phyloP scores from a whole-genome alignment of 495 filamentous ascomycete species.

The Penicillium cataractarum region DNA sequence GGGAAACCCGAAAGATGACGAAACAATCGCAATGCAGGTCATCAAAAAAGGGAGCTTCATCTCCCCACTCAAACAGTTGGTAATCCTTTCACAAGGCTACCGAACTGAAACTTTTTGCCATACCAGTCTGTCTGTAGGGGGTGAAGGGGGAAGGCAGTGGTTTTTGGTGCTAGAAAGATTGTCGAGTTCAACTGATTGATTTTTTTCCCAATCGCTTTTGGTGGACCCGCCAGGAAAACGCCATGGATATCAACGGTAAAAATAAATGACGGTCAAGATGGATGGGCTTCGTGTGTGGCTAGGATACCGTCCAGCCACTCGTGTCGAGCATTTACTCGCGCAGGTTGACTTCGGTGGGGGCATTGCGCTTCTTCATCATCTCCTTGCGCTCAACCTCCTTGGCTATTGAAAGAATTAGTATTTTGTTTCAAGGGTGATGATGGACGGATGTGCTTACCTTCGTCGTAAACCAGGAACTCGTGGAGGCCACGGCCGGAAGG shows the following conservation, averaged over 20 bases:
- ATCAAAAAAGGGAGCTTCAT: conserved; percentile 6
- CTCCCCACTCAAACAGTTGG: background rate
- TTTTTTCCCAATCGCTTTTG: conserved; percentile 40
- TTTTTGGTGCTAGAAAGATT: conserved; percentile 15
- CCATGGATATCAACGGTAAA: conserved; percentile 51
- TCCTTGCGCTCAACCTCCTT: conserved; percentile 76
- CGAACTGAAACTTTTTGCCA: conserved; percentile 15
- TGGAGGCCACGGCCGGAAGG: conserved; percentile 83
- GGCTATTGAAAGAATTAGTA: conserved; percentile 50
- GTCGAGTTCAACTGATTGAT: conserved; percentile 22
- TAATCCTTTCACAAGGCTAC: background rate
- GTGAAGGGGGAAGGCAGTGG: conserved; percentile 6
- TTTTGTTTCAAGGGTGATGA: background rate
- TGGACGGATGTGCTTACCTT: conserved; percentile 52
- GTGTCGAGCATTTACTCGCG: conserved; percentile 21
- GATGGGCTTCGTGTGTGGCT: conserved; percentile 16
- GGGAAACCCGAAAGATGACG: conserved; percentile 14
- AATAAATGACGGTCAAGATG: conserved; percentile 32
- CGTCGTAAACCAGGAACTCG: conserved; percentile 92
- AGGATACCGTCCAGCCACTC: conserved; percentile 26
- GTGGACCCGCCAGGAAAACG: conserved; percentile 48
- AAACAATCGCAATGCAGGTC: conserved; percentile 18
- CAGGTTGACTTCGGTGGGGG: conserved; percentile 31
- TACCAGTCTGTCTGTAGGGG: conserved; percentile 8
- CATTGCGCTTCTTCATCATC: conserved; percentile 70